Percentiles rank a stretch among this genome's conserved stretches.
phyloP scores from a whole-genome alignment of 768 basidiomycete species.

The Paxillus involutus region DNA sequence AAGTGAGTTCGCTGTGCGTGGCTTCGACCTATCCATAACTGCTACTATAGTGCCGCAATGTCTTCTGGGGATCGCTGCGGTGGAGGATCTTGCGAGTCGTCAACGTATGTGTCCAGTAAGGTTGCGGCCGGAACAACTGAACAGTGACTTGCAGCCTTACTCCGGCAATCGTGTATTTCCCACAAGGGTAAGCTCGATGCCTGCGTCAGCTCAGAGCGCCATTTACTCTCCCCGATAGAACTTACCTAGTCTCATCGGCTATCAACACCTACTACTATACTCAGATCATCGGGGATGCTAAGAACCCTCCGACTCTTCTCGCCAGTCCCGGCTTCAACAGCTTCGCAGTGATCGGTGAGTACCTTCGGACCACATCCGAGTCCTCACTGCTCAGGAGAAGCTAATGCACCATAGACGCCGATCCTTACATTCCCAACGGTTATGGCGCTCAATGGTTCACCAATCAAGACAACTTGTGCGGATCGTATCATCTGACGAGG shows the following conservation, averaged over 20 bases:
- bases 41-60: conserved; percentile 52
- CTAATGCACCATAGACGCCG: conserved; percentile 45
- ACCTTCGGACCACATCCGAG: neutral
- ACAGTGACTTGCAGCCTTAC: conserved; percentile 40
- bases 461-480: conserved; percentile 68
- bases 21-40: neutral
- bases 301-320: conserved; percentile 30
- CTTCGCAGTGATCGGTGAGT: conserved; percentile 32
- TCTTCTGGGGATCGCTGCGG: conserved; percentile 59
- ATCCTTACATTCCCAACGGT: conserved; percentile 65
- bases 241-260: conserved; percentile 28
- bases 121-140: neutral
- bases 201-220: neutral
- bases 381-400: neutral
- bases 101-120: conserved; percentile 36
- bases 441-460: conserved; percentile 51
- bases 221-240: conserved; percentile 15
- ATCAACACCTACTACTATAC: conserved; percentile 33
- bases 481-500: neutral
- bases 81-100: conserved; percentile 51
- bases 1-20: conserved; percentile 42
- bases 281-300: conserved; percentile 35
- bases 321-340: conserved; percentile 32
- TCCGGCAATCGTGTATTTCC: conserved; percentile 73
- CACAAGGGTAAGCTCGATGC: conserved; percentile 47